Conservation (phyloP, 1,284 basidiomycete genomes). For the Cutaneotrichosporon dermatis region DNA sequence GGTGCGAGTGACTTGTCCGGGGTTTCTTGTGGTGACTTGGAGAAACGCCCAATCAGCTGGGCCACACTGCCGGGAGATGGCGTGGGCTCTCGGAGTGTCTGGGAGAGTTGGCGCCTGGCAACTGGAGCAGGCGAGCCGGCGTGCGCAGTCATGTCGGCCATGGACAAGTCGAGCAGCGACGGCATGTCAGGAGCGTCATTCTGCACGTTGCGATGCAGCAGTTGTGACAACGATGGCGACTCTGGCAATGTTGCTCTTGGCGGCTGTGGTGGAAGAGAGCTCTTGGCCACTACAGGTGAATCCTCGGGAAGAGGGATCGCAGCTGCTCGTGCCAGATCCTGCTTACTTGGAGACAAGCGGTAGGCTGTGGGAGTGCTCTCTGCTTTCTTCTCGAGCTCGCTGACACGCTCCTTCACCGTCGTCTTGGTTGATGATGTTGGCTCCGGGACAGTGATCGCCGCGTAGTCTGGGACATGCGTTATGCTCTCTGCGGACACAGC, state of each 20-base stretch:
- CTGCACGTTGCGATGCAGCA: background rate
- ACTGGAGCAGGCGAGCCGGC: background rate
- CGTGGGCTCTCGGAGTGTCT: slow-evolving; percentile 2
- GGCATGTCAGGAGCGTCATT: background rate
- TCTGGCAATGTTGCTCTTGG: background rate
- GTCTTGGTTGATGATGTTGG: background rate
- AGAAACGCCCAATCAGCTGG: slow-evolving; percentile 7
- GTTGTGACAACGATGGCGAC: slow-evolving; percentile 15
- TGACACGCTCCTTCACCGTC: slow-evolving; percentile 1
- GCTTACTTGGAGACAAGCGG: slow-evolving; percentile 1
- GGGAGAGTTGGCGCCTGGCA: background rate
- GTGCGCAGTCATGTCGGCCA: background rate
- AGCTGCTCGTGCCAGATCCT: slow-evolving; percentile 9
- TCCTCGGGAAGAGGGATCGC: slow-evolving; percentile 11
- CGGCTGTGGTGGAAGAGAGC: background rate
- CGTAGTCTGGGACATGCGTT: background rate
- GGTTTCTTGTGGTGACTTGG: background rate
- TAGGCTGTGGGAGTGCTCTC: background rate
- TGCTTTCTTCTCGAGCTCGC: slow-evolving; percentile 5
- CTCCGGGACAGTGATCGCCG: background rate
- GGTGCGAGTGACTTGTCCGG: background rate
- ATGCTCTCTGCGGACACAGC: background rate
- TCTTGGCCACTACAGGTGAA: background rate
- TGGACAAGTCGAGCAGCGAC: slow-evolving; percentile 13
- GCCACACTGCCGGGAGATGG: slow-evolving; percentile 5